These are phyloP conservation scores for Exophiala sideris DNA, from an alignment of 2,329 filamentous ascomycete genomes.

Conservation along the genomic window DNA sequence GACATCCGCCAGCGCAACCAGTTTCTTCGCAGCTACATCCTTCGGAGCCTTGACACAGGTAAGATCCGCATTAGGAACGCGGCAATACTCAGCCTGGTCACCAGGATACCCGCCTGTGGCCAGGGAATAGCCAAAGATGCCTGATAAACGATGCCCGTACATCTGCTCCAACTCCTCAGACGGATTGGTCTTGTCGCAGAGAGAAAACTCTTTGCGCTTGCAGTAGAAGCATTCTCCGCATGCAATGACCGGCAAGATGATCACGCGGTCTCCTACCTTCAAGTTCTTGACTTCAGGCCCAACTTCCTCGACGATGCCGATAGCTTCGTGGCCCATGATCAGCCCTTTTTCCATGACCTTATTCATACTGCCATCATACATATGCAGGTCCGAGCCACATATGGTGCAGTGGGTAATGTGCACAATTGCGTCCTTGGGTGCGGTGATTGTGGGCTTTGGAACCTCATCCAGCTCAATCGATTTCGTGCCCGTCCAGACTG, in stretches of 20 bases:
- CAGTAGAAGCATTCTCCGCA: slow-evolving; percentile 35
- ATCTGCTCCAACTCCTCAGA: slow-evolving; percentile 30
- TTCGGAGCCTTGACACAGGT: slow-evolving; percentile 31
- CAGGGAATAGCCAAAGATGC: slow-evolving; percentile 34
- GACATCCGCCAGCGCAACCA: slow-evolving; percentile 34
- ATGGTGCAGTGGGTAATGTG: slow-evolving; percentile 35
- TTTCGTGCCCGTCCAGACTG: slow-evolving; percentile 32
- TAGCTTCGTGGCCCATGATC: slow-evolving; percentile 34
- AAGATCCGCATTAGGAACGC: slow-evolving; percentile 36
- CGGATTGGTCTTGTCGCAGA: slow-evolving; percentile 34
- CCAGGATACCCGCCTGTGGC: slow-evolving; percentile 36
- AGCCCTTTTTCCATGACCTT: slow-evolving; percentile 31
- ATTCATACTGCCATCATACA: slow-evolving; percentile 34
- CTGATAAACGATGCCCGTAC: slow-evolving; percentile 33
- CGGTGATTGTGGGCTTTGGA: slow-evolving; percentile 35
- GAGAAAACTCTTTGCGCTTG: slow-evolving; percentile 31
- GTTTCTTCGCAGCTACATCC: slow-evolving; percentile 30
- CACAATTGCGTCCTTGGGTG: slow-evolving; percentile 34
- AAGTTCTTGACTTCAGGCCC: slow-evolving; percentile 28
- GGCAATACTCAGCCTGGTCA: slow-evolving; percentile 37
- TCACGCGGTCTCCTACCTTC: slow-evolving; percentile 31
- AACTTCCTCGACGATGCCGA: slow-evolving; percentile 32
- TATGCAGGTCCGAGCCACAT: slow-evolving; percentile 35
- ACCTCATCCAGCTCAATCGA: slow-evolving; percentile 32
- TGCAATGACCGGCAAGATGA: slow-evolving; percentile 33